Evolutionary conservation across 257 asterid species (phyloP).

Genomic region (Solanum sejunctum): DNA sequence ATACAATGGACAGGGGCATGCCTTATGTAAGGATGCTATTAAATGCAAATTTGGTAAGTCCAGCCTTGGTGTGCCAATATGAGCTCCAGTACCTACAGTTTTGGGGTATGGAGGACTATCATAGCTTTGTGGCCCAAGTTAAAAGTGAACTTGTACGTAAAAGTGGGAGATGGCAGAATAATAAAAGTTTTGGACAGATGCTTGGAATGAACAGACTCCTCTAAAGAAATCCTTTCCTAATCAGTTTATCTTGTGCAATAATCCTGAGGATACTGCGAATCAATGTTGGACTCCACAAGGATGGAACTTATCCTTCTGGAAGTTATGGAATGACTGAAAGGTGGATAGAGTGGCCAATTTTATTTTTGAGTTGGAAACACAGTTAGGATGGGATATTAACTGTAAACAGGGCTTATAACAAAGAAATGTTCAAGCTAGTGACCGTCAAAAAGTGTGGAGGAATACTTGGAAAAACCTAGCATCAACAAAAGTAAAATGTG

Average conservation of each 20-base stretch:
- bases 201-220: not conserved
- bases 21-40: too few species aligned
- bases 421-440: not conserved
- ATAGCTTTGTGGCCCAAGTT: not conserved
- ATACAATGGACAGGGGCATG: too few species aligned
- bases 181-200: not conserved
- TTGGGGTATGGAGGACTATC: too few species aligned
- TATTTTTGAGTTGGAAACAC: not conserved
- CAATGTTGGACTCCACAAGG: not conserved
- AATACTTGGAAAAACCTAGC: not conserved
- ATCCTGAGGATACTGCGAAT: not conserved
- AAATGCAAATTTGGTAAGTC: too few species aligned
- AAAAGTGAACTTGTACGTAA: not conserved
- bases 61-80: too few species aligned
- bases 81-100: too few species aligned
- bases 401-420: not conserved
- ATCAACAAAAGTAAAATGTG: not conserved
- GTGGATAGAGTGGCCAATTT: not conserved
- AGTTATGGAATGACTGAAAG: not conserved
- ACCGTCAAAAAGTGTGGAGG: not conserved
- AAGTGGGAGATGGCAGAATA: not conserved
- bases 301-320: not conserved
- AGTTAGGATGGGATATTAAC: not conserved
- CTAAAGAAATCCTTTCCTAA: not conserved
- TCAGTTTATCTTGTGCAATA: not conserved